Conservation (phyloP, 2,329 filamentous ascomycete genomes). For the Sporothrix pallida region DNA sequence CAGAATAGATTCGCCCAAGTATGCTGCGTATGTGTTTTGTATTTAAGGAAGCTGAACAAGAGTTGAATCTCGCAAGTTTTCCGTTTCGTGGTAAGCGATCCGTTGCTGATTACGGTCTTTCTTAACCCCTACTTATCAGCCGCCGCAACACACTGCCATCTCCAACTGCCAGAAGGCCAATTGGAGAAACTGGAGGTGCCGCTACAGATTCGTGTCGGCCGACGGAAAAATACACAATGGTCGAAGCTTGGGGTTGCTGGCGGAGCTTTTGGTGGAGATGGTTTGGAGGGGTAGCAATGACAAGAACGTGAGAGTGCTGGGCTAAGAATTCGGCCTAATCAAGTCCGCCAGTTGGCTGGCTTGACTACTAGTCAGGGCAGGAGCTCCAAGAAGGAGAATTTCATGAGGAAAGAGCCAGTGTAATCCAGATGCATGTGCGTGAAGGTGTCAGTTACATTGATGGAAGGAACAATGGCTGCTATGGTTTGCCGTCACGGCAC, state of each 20-base stretch:
- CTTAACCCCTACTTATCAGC: background rate
- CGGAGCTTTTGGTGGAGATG: slow-evolving; percentile 27
- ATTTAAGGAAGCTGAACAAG: background rate
- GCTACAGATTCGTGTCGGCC: slow-evolving; percentile 5
- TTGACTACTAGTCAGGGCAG: slow-evolving; percentile 8
- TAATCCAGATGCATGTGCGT: background rate
- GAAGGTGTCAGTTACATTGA: background rate
- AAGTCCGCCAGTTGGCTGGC: slow-evolving; percentile 31
- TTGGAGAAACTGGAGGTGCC: slow-evolving; percentile 25
- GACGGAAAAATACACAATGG: slow-evolving; percentile 28
- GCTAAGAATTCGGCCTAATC: slow-evolving; percentile 27
- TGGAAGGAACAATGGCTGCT: background rate
- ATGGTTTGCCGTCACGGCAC: background rate
- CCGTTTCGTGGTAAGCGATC: background rate
- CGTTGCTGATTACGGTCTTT: background rate
- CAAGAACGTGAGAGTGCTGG: background rate
- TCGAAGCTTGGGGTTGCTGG: background rate
- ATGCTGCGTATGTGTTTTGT: background rate
- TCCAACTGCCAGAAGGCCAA: slow-evolving; percentile 15
- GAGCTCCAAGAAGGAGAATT: background rate
- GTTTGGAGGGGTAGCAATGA: slow-evolving; percentile 10
- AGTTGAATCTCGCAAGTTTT: background rate
- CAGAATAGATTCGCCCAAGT: too few species aligned
- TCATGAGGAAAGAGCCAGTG: background rate
- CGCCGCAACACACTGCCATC: background rate